phyloP scores from a whole-genome alignment of 2,329 filamentous ascomycete genomes.

The Lachnellula hyalina region DNA sequence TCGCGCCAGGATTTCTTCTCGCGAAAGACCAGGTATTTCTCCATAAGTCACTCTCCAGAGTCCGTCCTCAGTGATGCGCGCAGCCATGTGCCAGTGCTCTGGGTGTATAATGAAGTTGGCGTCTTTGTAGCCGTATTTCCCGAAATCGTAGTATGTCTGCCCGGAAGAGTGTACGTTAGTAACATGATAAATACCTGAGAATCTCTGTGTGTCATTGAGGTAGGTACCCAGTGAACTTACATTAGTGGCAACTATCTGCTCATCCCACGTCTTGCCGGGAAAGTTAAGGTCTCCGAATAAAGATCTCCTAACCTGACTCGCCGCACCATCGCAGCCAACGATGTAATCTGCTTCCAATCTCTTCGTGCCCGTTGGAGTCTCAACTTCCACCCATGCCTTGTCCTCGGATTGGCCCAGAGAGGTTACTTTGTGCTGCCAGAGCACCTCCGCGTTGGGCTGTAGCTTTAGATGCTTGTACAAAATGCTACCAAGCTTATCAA shows the following conservation, averaged over 20 bases:
- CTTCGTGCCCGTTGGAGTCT: constrained; percentile 31
- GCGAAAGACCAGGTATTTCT: constrained; percentile 47
- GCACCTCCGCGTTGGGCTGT: constrained; percentile 32
- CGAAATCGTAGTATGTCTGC: constrained; percentile 58
- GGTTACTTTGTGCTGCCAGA: constrained; percentile 44
- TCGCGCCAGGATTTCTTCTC: constrained; percentile 47
- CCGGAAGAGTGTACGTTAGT: background rate
- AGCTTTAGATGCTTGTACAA: constrained; percentile 35
- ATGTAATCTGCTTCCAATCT: constrained; percentile 46
- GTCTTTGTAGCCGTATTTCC: constrained; percentile 48
- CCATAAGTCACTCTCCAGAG: constrained; percentile 61
- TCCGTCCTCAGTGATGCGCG: constrained; percentile 52
- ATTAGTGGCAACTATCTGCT: constrained; percentile 59
- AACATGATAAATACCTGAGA: too few species aligned
- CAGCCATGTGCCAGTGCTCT: constrained; percentile 58
- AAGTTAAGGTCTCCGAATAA: constrained; percentile 48
- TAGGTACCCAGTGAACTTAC: constrained; percentile 27
- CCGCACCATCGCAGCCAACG: constrained; percentile 51
- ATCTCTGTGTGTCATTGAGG: too few species aligned
- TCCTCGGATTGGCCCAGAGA: constrained; percentile 42
- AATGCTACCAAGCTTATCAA: constrained; percentile 38
- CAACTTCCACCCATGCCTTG: constrained; percentile 40
- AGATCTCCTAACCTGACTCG: constrained; percentile 41
- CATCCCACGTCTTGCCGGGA: constrained; percentile 54
- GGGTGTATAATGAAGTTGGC: constrained; percentile 59